phyloP scores from a whole-genome alignment of 2,329 filamentous ascomycete genomes.

The Leptographium procerum region DNA sequence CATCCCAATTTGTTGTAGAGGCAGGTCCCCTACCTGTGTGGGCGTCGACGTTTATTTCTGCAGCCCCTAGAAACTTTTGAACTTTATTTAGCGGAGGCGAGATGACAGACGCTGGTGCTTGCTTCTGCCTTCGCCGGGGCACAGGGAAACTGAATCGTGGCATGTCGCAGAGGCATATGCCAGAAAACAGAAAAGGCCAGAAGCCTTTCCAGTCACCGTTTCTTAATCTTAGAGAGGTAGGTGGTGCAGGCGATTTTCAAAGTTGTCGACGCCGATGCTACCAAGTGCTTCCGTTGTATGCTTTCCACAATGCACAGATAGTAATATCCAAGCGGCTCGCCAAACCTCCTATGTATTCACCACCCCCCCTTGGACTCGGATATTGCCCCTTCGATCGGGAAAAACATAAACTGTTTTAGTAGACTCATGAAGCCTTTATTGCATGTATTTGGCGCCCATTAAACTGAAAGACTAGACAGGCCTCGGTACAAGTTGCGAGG shows the following conservation, averaged over 20 bases:
- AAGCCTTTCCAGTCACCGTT: background rate
- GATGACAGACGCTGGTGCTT: conserved; percentile 18
- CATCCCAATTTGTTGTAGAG: conserved; percentile 27
- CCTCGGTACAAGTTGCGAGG: background rate
- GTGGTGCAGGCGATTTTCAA: background rate
- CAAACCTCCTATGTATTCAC: no score
- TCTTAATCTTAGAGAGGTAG: background rate
- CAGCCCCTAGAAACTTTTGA: conserved; percentile 37
- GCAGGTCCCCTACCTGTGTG: background rate
- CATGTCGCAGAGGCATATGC: conserved; percentile 6
- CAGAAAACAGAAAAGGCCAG: background rate
- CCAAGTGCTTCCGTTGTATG: background rate
- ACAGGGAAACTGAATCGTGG: conserved; percentile 37
- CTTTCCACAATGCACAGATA: no score
- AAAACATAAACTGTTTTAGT: background rate
- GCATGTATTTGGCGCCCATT: background rate
- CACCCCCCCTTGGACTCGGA: no score
- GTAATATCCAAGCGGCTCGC: no score
- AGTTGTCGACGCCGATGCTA: background rate
- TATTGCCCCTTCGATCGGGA: background rate
- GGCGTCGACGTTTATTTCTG: conserved; percentile 30
- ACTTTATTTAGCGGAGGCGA: conserved; percentile 36
- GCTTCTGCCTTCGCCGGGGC: conserved; percentile 34
- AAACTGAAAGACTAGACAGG: background rate
- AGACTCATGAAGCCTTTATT: background rate